Evolutionary conservation across 2,329 filamentous ascomycete genomes (phyloP), one percentile per base, ranked within the genome.

Genomic region (Clarireedia sp.): DNA sequence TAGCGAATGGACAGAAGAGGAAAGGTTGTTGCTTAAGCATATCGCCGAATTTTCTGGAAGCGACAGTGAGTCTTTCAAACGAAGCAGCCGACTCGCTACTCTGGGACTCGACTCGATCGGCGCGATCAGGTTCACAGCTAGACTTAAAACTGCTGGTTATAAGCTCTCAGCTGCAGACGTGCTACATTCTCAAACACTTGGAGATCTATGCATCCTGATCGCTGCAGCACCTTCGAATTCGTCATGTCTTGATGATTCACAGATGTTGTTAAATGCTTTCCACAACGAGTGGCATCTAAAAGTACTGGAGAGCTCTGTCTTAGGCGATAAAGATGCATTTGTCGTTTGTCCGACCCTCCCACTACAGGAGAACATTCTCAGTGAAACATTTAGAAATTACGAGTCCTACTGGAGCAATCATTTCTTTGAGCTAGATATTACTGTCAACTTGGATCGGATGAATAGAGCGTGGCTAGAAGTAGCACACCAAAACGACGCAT

Each of bases 321-420:
- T 29, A 2, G 7, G 16, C 2, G 21, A 24, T 10, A 24, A 50
- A 50, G 14, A 19, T 19, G 17, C 14, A 37, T 50, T 50, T 38
- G 3, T 17, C 19, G 33, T 40, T 16, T 50, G 37, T 24, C 48
- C 37, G 8, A 50, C 48, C 1, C 40, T 50, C 12, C 37, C 48
- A 17, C 21, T 50, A 0, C 48, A 50, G n/a, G 37, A 50, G 17
- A 37, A 66, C 67, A 1, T 58, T 73, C 8, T 66, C 71, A 12
- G 48, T 63, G 24, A 67, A 67, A 29, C 52, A 63, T 10, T 45
- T 59, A 3, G 70, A 12, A 50, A 50, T 16, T 50, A 50, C 10
- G 37, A 50, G 67, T 12, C 59, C 63, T 3, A 74, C 73, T 48
- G 63, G 72, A 26, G 65, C 66, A 5, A 65, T 65, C 53, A 55